Evolutionary conservation across 495 filamentous ascomycete species (phyloP), one percentile per base, ranked within the genome.

Genomic region (Penicillium herquei): DNA sequence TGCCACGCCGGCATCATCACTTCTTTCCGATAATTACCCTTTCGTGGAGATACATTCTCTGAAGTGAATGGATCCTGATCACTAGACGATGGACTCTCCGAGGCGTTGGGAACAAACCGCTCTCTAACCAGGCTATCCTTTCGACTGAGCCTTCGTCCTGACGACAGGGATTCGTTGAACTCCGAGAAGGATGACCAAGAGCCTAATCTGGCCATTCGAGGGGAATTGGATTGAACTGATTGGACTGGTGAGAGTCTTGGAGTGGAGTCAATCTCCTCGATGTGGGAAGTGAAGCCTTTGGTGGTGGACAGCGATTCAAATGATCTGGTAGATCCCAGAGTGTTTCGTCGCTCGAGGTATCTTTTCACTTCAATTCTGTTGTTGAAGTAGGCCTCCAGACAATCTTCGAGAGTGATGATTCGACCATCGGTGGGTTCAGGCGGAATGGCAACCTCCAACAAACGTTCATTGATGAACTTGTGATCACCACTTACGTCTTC

Each of bases 1-100:
- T 96, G 94, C 93, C 93, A 98, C 11, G 94, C 94, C 11, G 93
- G 94, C 80, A 98, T 96, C 67, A 93, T 84, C 12, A 97, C 87
- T 64, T 94, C 91, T 66, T 89, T 94, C 35, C 87, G 78, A 33
- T 88, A 72, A 26, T 75, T 78, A 35, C 78, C 76, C 52, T 69
- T 76, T 18, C 79, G 70, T 12, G 67, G 62, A 42, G 50, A 30
- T 7, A 62, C 61, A 31, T 54, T 48, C 13, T 62, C 57, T 26
- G 59, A 35, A 14, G 53, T 32, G 17, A 55, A 18, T 39, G 48
- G 39, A 32, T 54, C 41, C 51, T 64, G 45, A 60, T 58, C 59
- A 39, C 75, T 68, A n/a, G 80, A 76, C 50, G 62, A 33, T 45
- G 63, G 66, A 41, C 70, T 40, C 40, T 64, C 70, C 34, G 72